Percentiles rank a stretch among this genome's conserved stretches.
phyloP scores from a whole-genome alignment of 2,329 filamentous ascomycete genomes.

The Pestalotiopsis sp. region DNA sequence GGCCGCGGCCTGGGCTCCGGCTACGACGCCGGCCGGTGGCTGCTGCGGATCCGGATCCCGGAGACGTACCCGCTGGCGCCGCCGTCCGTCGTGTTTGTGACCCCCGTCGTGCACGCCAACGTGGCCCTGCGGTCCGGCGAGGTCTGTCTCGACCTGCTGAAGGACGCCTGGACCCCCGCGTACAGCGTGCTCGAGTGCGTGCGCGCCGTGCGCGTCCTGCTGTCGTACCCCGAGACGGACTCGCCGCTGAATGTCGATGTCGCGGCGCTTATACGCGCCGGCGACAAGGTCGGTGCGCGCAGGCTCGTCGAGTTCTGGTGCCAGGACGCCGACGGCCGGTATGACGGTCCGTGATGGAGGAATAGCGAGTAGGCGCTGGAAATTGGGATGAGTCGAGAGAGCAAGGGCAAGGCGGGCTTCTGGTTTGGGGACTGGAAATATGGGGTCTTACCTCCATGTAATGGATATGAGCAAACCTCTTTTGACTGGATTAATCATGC shows the following conservation, averaged over 20 bases:
- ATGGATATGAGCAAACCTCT: too few species aligned
- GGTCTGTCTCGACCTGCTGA: slow-evolving; percentile 89
- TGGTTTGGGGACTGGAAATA: too few species aligned
- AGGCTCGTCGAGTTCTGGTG: slow-evolving; percentile 74
- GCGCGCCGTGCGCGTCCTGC: slow-evolving; percentile 71
- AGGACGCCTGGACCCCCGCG: slow-evolving; percentile 78
- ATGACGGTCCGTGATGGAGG: slow-evolving; percentile 31
- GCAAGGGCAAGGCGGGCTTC: too few species aligned
- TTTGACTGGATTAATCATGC: too few species aligned
- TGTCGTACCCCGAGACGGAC: slow-evolving; percentile 69
- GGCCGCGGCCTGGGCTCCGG: slow-evolving; percentile 56
- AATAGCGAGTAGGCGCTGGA: too few species aligned
- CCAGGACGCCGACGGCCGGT: slow-evolving; percentile 47
- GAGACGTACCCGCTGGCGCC: slow-evolving; percentile 76
- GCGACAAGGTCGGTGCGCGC: slow-evolving; percentile 69
- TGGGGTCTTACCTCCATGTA: too few species aligned
- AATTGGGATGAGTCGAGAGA: too few species aligned
- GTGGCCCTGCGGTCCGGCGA: slow-evolving; percentile 72
- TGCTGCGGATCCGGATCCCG: slow-evolving; percentile 76
- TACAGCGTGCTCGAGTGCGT: slow-evolving; percentile 79
- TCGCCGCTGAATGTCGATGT: slow-evolving; percentile 80
- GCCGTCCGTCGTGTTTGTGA: slow-evolving; percentile 80
- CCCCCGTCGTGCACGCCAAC: slow-evolving; percentile 84
- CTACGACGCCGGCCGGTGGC: slow-evolving; percentile 77
- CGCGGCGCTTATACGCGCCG: slow-evolving; percentile 68